phyloP scores from a whole-genome alignment of 495 filamentous ascomycete species.

The Cairneyella variabilis region DNA sequence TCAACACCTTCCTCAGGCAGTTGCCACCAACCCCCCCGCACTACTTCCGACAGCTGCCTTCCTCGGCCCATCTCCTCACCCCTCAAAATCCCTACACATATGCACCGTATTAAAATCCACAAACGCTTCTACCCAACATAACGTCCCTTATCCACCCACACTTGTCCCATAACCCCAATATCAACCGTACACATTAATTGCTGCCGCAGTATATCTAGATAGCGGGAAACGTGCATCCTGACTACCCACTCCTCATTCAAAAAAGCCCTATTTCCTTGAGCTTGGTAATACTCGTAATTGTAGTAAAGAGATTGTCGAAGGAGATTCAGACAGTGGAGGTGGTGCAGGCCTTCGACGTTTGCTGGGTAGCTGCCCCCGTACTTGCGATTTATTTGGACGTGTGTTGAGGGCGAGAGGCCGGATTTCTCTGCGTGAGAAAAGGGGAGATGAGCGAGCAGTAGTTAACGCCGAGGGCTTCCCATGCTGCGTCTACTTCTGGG shows the following conservation, averaged over 20 bases:
- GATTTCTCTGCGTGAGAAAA: too few species aligned
- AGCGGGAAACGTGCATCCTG: conserved; percentile 47
- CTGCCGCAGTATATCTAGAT: conserved; percentile 51
- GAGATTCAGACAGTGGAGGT: conserved; percentile 57
- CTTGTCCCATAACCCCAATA: conserved; percentile 46
- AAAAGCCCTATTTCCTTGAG: conserved; percentile 42
- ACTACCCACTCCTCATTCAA: conserved; percentile 44
- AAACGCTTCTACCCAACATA: conserved; percentile 45
- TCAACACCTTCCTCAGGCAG: too few species aligned
- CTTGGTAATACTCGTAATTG: conserved; percentile 54
- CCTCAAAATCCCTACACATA: conserved; percentile 52
- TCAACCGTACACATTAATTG: conserved; percentile 54
- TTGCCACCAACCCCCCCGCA: too few species aligned
- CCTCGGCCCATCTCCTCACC: conserved; percentile 47
- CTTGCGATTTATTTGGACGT: conserved; percentile 46
- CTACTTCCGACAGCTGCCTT: conserved; percentile 37
- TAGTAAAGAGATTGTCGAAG: conserved; percentile 51
- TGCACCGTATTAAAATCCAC: conserved; percentile 54
- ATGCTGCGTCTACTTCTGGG: conserved; percentile 53
- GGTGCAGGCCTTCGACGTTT: conserved; percentile 54
- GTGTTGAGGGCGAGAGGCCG: too few species aligned
- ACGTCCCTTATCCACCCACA: conserved; percentile 41
- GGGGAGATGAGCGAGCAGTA: background rate
- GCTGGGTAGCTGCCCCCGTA: conserved; percentile 52
- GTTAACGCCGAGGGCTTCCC: conserved; percentile 44